Evolutionary conservation across 2,329 filamentous ascomycete species (phyloP).

Genomic region (Lasiodiplodia hormozganensis): DNA sequence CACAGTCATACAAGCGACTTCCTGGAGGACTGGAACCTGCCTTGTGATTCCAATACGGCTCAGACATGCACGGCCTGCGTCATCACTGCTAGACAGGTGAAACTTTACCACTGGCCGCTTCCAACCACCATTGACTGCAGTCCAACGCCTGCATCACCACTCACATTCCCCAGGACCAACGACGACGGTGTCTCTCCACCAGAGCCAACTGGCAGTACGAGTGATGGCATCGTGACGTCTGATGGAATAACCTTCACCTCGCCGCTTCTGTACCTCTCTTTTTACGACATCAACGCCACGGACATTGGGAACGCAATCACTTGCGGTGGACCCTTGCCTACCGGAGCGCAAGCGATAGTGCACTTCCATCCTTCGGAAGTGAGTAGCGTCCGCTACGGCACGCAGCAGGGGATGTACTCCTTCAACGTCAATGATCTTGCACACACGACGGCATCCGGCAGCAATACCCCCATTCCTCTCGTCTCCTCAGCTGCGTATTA

Average conservation of each 20-base stretch:
- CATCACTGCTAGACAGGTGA: not conserved
- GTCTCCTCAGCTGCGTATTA: not conserved
- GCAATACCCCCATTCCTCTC: not conserved
- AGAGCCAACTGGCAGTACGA: no score
- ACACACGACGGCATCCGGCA: not conserved
- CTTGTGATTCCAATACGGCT: not conserved
- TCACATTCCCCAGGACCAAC: not conserved
- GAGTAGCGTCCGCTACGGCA: not conserved
- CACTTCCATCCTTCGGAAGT: not conserved
- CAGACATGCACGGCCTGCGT: not conserved
- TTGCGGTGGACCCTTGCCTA: not conserved
- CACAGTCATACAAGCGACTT: not conserved
- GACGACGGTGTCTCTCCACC: no score
- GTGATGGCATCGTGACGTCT: not conserved
- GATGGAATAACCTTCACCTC: not conserved
- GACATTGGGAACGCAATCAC: not conserved
- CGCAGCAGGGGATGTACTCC: not conserved
- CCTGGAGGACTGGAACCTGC: not conserved
- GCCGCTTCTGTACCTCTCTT: conserved; percentile 3
- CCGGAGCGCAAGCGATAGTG: not conserved
- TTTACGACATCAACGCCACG: not conserved
- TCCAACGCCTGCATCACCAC: not conserved
- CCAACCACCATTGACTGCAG: not conserved
- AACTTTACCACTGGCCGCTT: conserved; percentile 5
- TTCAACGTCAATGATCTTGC: not conserved